Base-by-base conservation (phyloP, 2,329 filamentous ascomycete genomes). In the Ophiocordyceps camponoti-leonardi region DNA sequence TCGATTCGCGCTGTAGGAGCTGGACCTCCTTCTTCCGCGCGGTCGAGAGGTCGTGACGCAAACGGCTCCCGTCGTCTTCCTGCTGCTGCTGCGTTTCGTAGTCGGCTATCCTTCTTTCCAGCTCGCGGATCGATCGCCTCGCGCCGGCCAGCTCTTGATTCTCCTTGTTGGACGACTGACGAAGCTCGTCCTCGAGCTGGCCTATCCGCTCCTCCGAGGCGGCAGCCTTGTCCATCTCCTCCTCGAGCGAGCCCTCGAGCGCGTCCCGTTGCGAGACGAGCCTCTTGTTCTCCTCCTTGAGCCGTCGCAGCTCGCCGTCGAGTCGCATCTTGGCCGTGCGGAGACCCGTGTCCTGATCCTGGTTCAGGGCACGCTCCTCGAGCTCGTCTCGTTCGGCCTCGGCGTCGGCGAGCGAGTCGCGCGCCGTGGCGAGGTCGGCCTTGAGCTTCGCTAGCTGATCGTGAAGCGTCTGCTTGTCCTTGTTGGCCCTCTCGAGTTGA, bases 361-460 rank as follows among this genome's bases (percentile, higher is more conserved):
- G 70, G 37, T 75, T 67, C 49, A 66, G 67, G n/a, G 67, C 57
- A 22, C 69, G 75, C 30, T 63, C 71, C 46, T 80, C 73, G 19
- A 84, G 61, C 54, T 82, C 78, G 53, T 84, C 78, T 12, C 80
- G 73, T 52, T 86, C 80, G 2, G 77, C 73, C 56, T 78, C 72
- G 10, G 70, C 61, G 50, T 80, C 75, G 13, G 71, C 68, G 13
- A 77, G 63, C 1, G 72, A 71, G n/a, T 66, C 63, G 43, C 71
- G 71, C 20, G 81, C 61, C 31, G 73, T 68, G 50, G 75, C 70
- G 16, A 85, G 61, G 51, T 86, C 79, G 7, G 72, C 60, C 46
- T 75, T 75, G 44, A 77, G 62, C 48, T 66, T 73, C 5, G 71
- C 66, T 14, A 84, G 64, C 52, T 81, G 71, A 48, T 81, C 78